Evolutionary conservation across 2,329 filamentous ascomycete species (phyloP).

Genomic region (Colletotrichum gloeosporioides): DNA sequence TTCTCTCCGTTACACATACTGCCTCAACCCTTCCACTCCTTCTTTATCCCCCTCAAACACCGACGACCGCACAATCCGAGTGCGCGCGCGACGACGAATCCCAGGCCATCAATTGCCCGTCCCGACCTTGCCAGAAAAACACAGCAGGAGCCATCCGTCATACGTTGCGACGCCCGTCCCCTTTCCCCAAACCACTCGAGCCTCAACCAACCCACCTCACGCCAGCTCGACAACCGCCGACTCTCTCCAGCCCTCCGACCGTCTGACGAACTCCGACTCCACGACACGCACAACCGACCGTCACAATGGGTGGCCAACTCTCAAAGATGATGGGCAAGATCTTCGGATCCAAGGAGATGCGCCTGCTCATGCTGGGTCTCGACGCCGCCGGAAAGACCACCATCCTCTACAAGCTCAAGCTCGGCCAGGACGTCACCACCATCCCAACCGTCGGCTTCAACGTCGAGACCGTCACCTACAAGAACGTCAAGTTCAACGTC

Average conservation of each 20-base stretch:
- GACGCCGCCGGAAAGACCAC: conserved; percentile 99
- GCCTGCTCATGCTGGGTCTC: conserved; percentile 95
- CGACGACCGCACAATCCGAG: not conserved
- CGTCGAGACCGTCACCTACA: conserved; percentile 98
- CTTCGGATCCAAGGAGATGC: conserved; percentile 99
- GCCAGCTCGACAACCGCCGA: not conserved
- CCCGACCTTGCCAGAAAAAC: not conserved
- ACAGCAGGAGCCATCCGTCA: not conserved
- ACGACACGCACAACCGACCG: conserved; percentile 9
- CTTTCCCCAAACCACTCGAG: not conserved
- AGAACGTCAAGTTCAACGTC: conserved; percentile 99
- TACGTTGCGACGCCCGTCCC: conserved; percentile 4
- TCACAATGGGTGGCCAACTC: conserved; percentile 87
- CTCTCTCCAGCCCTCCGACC: not conserved
- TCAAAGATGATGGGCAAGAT: conserved; percentile 98
- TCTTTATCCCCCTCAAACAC: not conserved
- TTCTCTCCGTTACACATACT: not conserved
- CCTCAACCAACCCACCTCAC: not conserved
- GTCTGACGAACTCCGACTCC: not conserved
- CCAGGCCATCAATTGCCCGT: not conserved
- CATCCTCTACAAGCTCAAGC: conserved; percentile 98
- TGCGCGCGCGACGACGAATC: not conserved
- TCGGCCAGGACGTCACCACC: conserved; percentile 96
- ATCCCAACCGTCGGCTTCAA: conserved; percentile 99
- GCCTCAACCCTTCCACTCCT: not conserved